Evolutionary conservation across 2,329 filamentous ascomycete genomes (phyloP), one percentile per base, ranked within the genome.

Genomic region (Sphaceloma murrayae): DNA sequence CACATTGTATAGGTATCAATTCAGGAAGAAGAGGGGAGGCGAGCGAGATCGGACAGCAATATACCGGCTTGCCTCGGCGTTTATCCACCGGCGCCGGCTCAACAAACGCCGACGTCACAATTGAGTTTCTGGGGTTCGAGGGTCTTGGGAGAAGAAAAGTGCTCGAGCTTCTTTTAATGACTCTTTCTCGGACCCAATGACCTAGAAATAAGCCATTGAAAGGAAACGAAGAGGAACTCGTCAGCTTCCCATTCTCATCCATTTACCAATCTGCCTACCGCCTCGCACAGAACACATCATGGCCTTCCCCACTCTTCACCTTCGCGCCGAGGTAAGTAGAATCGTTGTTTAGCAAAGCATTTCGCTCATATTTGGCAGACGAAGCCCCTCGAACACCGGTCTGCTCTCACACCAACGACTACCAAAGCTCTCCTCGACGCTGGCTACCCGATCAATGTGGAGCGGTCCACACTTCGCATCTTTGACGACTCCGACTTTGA

Each of bases 401-500:
- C 58, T n/a, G 56, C 59, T 18, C 54, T 63, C 49, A 61, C 61
- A 16, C 63, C 63, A 5, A 54, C 56, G 11, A 61, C 63, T 31
- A 61, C 63, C 30, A 63, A 61, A 51, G 57, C 62, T 46, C 56
- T 66, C n/a, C 54, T 65, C 34, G 60, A 63, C 13, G 61, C 60
- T 16, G 62, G 63, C 44, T 67, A 64, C 49, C 56, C 51, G 2
- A 54, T 66, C 49, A 62, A 64, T 33, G 60, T 67, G 30, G 64
- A 66, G 50, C 55, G 56, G 18, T 62, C 60, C 27, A 55, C 55
- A 29, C 52, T 62, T 46, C 60, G 58, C 51, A 64, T 65, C 42
- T 66, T 66, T 53, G 46, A 54, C 2, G 62, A 65, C 48, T 43
- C 51, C 2, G 64, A 66, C 45, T 67, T 65, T 47, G 62, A 64